These are phyloP conservation scores for Aaosphaeria pasadenensis DNA, from an alignment of 2,329 filamentous ascomycete genomes.

Conservation along the genomic window DNA sequence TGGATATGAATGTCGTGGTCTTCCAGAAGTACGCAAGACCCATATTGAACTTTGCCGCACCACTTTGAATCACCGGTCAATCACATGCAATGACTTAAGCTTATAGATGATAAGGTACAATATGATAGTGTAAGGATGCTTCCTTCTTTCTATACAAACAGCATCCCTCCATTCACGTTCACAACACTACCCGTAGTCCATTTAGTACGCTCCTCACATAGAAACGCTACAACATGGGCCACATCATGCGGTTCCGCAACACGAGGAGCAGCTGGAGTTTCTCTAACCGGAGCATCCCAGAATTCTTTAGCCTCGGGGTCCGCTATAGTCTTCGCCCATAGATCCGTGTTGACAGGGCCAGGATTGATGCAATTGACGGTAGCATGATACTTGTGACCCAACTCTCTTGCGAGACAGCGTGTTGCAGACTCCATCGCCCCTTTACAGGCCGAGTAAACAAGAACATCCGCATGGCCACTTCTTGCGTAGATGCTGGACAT, in stretches of 20 bases:
- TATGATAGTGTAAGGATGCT: no score
- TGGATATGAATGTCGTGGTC: no score
- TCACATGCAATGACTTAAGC: no score
- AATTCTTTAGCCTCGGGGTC: slow-evolving; percentile 47
- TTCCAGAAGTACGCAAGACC: no score
- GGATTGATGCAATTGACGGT: slow-evolving; percentile 58
- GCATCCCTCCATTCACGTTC: slow-evolving; percentile 47
- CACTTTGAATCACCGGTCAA: no score
- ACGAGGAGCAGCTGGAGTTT: slow-evolving; percentile 48
- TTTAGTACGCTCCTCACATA: slow-evolving; percentile 43
- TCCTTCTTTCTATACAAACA: not conserved
- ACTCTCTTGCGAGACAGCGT: slow-evolving; percentile 55
- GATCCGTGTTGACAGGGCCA: slow-evolving; percentile 54
- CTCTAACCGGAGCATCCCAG: slow-evolving; percentile 29
- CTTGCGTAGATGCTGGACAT: slow-evolving; percentile 52
- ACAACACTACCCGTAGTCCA: slow-evolving; percentile 47
- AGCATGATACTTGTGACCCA: slow-evolving; percentile 49
- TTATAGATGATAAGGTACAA: no score
- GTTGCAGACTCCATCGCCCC: slow-evolving; percentile 50
- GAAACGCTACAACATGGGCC: slow-evolving; percentile 51
- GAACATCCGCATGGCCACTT: slow-evolving; percentile 40
- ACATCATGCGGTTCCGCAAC: slow-evolving; percentile 51
- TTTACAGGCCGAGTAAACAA: slow-evolving; percentile 54
- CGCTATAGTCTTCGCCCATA: slow-evolving; percentile 34
- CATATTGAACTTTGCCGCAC: no score